Conservation (phyloP, 495 filamentous ascomycete genomes). For the Arthonia radiata region DNA sequence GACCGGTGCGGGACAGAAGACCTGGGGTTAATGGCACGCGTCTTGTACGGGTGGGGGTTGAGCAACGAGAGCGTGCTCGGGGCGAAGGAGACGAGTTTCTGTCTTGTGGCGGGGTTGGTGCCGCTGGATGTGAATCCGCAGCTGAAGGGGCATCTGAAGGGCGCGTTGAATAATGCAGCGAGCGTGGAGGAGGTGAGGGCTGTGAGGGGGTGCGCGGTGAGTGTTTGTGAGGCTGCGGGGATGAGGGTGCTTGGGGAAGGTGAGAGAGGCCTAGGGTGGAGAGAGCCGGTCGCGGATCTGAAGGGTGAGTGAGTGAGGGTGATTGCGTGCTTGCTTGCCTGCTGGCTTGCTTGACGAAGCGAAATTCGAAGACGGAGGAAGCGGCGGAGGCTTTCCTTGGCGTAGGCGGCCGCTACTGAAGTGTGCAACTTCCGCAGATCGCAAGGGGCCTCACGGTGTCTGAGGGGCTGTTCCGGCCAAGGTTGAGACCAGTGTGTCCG, state of each 20-base stretch:
- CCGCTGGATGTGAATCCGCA: constrained; percentile 32
- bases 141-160: constrained; percentile 28
- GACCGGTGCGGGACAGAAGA: constrained; percentile 27
- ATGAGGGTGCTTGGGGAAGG: constrained; percentile 16
- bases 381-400: too few species aligned
- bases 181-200: constrained; percentile 26
- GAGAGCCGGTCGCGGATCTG: constrained; percentile 14
- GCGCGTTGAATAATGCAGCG: constrained; percentile 27
- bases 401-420: too few species aligned
- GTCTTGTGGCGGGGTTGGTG: constrained; percentile 29
- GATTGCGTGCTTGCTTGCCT: too few species aligned
- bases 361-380: too few species aligned
- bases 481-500: too few species aligned
- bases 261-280: constrained; percentile 18
- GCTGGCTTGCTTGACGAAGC: too few species aligned
- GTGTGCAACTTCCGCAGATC: too few species aligned
- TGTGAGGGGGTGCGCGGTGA: constrained; percentile 22
- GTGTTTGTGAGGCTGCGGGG: constrained; percentile 22
- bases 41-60: constrained; percentile 27
- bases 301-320: too few species aligned
- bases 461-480: too few species aligned
- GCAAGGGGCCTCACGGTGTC: too few species aligned
- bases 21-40: constrained; percentile 21
- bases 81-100: constrained; percentile 23
- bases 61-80: constrained; percentile 23